Evolutionary conservation across 2,329 filamentous ascomycete genomes (phyloP).

Genomic region (Huntiella decipiens): DNA sequence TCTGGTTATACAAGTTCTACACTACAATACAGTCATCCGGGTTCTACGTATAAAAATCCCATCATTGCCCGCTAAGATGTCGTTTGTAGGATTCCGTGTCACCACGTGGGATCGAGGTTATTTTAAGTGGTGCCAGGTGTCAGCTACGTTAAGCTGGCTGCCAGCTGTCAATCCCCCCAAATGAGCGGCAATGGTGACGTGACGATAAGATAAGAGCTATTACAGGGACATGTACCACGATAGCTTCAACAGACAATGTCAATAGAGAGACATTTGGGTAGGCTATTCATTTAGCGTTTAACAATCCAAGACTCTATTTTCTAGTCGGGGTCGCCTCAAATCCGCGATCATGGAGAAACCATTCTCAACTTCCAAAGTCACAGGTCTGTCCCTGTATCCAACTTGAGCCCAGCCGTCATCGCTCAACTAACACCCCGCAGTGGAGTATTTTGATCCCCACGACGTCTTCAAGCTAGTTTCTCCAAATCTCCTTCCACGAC

Average conservation of each 20-base stretch:
- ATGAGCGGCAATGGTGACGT: neutral
- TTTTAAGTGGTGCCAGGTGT: neutral
- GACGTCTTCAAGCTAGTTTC: conserved; percentile 70
- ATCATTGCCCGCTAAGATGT: neutral
- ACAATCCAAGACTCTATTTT: neutral
- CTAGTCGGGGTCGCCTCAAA: neutral
- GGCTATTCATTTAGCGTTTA: neutral
- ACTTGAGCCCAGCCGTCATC: neutral
- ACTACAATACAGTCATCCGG: neutral
- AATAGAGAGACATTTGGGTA: too few species aligned
- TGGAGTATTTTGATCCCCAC: conserved; percentile 91
- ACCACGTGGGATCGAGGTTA: too few species aligned
- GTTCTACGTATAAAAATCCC: neutral
- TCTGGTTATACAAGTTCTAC: neutral
- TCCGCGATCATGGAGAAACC: conserved; percentile 38
- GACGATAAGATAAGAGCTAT: neutral
- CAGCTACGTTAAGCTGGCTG: neutral
- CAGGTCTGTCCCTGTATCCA: conserved; percentile 30
- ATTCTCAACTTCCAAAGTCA: conserved; percentile 58
- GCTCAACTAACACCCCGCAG: conserved; percentile 24
- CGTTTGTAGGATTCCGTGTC: neutral
- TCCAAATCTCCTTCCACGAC: conserved; percentile 54
- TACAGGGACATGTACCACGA: neutral
- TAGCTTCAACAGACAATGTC: too few species aligned
- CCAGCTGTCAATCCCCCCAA: too few species aligned